A percentile compares a stretch with the other conserved stretches of the same genome.
These are phyloP conservation scores for Yarrowia sp. DNA, from an alignment of 805 yeast species.

Conservation along the genomic window DNA sequence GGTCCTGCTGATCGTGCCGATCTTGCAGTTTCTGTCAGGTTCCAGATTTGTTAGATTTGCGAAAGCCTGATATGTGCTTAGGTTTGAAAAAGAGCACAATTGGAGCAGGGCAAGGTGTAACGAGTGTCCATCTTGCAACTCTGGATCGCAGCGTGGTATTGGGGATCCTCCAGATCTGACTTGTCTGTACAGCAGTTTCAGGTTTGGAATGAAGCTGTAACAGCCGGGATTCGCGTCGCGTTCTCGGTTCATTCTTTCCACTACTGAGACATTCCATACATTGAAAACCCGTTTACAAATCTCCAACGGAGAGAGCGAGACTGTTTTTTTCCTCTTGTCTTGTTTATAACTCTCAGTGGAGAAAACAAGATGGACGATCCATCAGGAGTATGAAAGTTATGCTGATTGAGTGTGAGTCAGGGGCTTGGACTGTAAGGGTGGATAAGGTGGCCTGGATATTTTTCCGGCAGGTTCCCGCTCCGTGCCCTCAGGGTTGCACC, in stretches of 20 bases:
- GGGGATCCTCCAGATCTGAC: background rate
- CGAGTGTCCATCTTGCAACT: background rate
- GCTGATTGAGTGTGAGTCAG: conserved; percentile 23
- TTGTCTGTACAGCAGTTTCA: background rate
- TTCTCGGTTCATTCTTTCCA: background rate
- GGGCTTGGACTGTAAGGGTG: conserved; percentile 1
- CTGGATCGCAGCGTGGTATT: background rate
- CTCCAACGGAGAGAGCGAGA: too few species aligned
- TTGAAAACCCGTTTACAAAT: conserved; percentile 2
- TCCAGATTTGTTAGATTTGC: conserved; percentile 34
- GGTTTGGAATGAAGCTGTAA: background rate
- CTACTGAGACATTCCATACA: conserved; percentile 27
- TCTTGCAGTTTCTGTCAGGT: conserved; percentile 36
- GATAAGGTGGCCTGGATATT: background rate
- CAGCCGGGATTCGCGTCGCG: background rate
- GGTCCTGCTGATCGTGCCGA: conserved; percentile 35
- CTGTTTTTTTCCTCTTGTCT: background rate
- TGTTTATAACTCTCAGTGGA: conserved; percentile 1
- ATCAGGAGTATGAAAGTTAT: conserved; percentile 28
- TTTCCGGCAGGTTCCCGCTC: background rate
- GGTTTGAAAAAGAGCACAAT: conserved; percentile 17
- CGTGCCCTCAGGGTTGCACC: background rate
- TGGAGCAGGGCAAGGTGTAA: conserved; percentile 18
- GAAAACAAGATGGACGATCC: conserved; percentile 6
- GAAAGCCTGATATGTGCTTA: conserved; percentile 24